Evolutionary conservation across 768 basidiomycete species (phyloP).

Genomic region (Russula sp.): DNA sequence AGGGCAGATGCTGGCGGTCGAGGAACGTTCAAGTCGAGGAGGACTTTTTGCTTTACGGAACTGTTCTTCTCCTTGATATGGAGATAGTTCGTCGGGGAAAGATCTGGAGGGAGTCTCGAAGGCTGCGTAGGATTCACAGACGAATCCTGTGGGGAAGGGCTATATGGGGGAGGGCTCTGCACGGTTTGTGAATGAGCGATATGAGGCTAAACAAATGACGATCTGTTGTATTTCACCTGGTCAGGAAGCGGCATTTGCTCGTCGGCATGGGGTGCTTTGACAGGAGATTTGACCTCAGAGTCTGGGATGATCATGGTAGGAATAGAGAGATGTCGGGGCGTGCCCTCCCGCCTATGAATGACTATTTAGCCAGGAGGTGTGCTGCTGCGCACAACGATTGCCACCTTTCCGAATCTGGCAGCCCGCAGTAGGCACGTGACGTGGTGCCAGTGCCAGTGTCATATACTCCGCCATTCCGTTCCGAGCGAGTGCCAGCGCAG

Average conservation of each 20-base stretch:
- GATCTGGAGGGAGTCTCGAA: not conserved
- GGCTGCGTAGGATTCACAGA: not conserved
- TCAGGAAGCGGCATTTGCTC: not conserved
- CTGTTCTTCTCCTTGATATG: constrained; percentile 10
- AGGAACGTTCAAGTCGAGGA: constrained; percentile 12
- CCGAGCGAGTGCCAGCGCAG: no score
- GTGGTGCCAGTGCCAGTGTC: no score
- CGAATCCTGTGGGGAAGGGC: not conserved
- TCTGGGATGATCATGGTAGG: constrained; percentile 5
- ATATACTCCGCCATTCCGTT: no score
- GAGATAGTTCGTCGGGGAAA: constrained; percentile 14
- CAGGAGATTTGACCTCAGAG: not conserved
- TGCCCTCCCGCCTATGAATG: not conserved
- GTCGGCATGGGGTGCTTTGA: not conserved
- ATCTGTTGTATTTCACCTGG: not conserved
- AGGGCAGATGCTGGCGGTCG: constrained; percentile 1
- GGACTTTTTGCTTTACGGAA: not conserved
- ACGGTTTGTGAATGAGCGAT: not conserved
- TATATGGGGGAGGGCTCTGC: constrained; percentile 18
- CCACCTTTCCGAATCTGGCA: no score
- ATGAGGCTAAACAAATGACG: not conserved
- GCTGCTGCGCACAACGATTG: not conserved
- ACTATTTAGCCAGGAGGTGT: not conserved
- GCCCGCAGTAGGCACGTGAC: constrained; percentile 7
- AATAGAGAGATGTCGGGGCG: not conserved